Base-by-base conservation (phyloP, 345 rosid genomes). In the Citrus cavaleriei region DNA sequence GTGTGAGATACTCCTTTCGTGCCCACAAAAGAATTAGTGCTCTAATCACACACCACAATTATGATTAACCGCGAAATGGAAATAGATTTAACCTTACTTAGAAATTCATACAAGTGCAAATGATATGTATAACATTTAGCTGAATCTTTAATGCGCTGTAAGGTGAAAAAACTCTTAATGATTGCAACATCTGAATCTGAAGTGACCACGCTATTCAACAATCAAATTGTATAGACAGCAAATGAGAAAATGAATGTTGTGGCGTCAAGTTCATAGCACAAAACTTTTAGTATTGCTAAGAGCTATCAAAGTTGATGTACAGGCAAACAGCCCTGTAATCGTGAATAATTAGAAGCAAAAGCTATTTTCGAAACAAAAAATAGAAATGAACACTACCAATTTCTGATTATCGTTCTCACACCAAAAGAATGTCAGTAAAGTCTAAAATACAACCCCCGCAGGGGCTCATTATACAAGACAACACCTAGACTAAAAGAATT, bases 351-450 rank as follows among this genome's bases (percentile, higher is more conserved):
- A 2, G 7, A 21, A 27, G 40, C 55, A 28, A 62, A 27, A 62
- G 14, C 28, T 28, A 62, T 42, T 40, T 74, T 27, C 7, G 28
- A n/a, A 21, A 24, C 38, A 25, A 21, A 25, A 62, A 18, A 10
- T 10, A 62, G 35, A 64, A 49, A 22, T 10, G 34, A 49, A n/a
- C 37, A 35, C 6, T 63, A 64, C 51, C 51, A 65, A 74, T 42
- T 62, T 49, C 42, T 14, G 27, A 46, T 62, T 8, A 21, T 63
- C 32, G 4, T 21, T 22, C 62, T 46, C 69, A 32, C 60, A 12
- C 49, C 66, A 30, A 64, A 42, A 64, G 16, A 75, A 75, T 75
- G 78, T 49, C 34, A 49, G 55, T 22, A 34, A 64, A 62, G 32
- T 22, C 1, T 63, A 46, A 63, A 75, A 30, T 75, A 75, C 62